These are phyloP conservation scores for Claviceps pazoutovae DNA, from an alignment of 2,329 filamentous ascomycete genomes.

Conservation along the genomic window DNA sequence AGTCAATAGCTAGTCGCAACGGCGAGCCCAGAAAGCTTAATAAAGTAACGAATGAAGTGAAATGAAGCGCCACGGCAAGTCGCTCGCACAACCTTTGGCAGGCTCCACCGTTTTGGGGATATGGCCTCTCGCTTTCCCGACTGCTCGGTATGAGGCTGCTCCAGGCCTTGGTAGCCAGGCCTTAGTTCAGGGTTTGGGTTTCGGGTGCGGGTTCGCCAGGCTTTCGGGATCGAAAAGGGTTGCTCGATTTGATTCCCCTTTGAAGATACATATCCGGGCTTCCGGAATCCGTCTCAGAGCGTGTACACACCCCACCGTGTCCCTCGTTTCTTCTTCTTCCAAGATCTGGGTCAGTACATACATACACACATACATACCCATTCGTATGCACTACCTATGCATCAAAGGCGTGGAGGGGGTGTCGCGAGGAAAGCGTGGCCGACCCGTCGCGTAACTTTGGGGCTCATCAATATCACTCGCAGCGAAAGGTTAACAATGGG, in stretches of 20 bases:
- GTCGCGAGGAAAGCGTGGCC: conserved; percentile 4
- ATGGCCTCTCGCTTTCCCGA: not conserved
- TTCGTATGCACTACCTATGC: not conserved
- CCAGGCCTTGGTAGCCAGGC: no score
- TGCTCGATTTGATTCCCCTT: not conserved
- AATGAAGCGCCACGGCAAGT: not conserved
- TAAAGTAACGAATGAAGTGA: not conserved
- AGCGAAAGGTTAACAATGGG: conserved; percentile 1
- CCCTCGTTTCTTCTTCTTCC: not conserved
- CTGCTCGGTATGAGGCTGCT: not conserved
- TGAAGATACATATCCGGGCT: not conserved
- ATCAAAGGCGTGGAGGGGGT: not conserved
- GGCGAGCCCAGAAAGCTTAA: not conserved
- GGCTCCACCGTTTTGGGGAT: not conserved
- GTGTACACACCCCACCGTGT: not conserved
- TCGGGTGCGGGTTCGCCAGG: no score
- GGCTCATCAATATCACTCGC: not conserved
- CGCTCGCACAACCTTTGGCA: not conserved
- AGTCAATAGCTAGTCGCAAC: not conserved
- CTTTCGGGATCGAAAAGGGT: not conserved
- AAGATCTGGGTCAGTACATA: not conserved
- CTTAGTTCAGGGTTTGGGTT: no score
- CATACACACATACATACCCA: not conserved
- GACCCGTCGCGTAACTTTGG: not conserved
- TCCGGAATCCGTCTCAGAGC: not conserved